These are phyloP conservation scores for Mycena rebaudengoi DNA, from an alignment of 768 basidiomycete genomes.

Conservation along the genomic window DNA sequence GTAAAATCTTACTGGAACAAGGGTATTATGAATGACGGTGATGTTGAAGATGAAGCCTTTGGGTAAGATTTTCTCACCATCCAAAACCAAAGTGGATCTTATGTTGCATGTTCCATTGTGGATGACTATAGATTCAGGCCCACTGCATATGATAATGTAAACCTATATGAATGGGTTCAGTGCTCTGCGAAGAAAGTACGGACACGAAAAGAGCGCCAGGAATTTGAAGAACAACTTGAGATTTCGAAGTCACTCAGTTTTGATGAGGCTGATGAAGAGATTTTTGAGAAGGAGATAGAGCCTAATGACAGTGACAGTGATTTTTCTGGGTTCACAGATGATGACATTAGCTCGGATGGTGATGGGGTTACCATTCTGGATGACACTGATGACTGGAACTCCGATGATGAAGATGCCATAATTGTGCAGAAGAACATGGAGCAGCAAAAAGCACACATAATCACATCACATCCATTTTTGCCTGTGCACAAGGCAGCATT, in stretches of 20 bases:
- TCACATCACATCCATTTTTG: background rate
- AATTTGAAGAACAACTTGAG: background rate
- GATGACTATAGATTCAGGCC: slow-evolving; percentile 32
- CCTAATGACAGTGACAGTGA: background rate
- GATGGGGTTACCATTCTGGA: no score
- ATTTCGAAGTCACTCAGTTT: background rate
- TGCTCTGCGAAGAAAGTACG: background rate
- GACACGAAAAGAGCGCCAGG: background rate
- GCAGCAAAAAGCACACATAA: background rate
- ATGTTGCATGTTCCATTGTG: slow-evolving; percentile 32
- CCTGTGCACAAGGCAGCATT: background rate
- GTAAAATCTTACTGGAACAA: background rate
- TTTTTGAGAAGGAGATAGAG: background rate
- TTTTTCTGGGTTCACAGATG: background rate
- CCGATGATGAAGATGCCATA: background rate
- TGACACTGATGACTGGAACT: background rate
- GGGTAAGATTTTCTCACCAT: background rate
- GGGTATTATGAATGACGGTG: no score
- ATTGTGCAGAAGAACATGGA: background rate
- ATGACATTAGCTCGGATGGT: background rate
- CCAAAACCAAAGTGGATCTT: background rate
- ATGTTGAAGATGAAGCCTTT: background rate
- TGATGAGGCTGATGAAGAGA: background rate
- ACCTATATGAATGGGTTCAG: slow-evolving; percentile 32
- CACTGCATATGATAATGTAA: slow-evolving; percentile 8